Evolutionary conservation across 495 filamentous ascomycete genomes (phyloP).

Genomic region (Neurospora sp.): DNA sequence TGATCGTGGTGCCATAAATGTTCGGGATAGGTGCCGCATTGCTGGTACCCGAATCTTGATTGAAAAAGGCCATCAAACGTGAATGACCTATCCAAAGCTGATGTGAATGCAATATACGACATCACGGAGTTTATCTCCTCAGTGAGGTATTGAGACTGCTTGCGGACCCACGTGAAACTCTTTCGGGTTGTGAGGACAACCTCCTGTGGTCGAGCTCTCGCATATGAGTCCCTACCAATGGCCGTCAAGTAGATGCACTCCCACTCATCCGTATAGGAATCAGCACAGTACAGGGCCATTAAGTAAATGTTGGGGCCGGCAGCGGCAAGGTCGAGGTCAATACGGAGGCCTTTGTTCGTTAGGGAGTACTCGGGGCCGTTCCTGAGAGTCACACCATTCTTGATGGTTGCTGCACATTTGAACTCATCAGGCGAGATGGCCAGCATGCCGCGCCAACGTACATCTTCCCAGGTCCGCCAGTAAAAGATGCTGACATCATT

Average conservation of each 20-base stretch:
- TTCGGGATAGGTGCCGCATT: neutral
- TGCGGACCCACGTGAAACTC: neutral
- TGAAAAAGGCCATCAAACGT: neutral
- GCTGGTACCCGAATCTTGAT: neutral
- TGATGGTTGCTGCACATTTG: neutral
- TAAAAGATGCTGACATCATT: conserved; percentile 14
- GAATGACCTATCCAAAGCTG: neutral
- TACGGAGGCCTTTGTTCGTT: neutral
- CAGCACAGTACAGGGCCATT: neutral
- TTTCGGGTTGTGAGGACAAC: neutral
- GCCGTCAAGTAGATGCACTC: neutral
- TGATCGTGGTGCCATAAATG: neutral
- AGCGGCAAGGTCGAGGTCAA: neutral
- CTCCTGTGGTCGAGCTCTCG: neutral
- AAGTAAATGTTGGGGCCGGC: neutral
- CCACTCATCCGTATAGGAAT: neutral
- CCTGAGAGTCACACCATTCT: neutral
- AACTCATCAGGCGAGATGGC: neutral
- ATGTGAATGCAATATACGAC: neutral
- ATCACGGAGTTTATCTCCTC: neutral
- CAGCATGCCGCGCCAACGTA: neutral
- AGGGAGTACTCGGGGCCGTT: neutral
- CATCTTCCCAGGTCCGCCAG: neutral
- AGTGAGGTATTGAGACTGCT: neutral
- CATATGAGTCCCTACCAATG: neutral